Conservation (phyloP, 257 asterid species). For the Ehretia macrophylla region DNA sequence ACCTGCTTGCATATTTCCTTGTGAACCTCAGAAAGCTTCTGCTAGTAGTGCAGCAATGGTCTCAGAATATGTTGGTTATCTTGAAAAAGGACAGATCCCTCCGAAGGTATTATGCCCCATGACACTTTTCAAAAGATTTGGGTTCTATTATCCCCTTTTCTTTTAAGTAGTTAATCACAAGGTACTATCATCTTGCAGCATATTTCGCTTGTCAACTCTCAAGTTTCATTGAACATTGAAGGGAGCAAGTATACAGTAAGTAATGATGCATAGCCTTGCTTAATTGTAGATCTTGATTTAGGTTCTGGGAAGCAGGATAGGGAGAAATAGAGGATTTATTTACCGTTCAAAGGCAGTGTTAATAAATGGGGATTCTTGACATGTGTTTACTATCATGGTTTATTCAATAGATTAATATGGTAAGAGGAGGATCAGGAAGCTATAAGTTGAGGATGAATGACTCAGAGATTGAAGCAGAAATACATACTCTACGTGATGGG, state of each 20-base stretch:
- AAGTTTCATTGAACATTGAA: conserved; percentile 92
- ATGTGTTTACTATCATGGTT: background rate
- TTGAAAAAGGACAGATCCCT: conserved; percentile 98
- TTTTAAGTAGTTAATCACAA: conserved; percentile 18
- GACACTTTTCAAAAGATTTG: background rate
- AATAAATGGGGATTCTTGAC: background rate
- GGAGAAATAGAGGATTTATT: background rate
- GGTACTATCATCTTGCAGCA: conserved; percentile 61
- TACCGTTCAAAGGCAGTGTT: background rate
- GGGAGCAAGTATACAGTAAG: conserved; percentile 99
- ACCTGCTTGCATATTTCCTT: conserved; percentile 19
- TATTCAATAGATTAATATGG: conserved; percentile 25
- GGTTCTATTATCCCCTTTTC: conserved; percentile 15
- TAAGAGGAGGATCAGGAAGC: conserved; percentile 93
- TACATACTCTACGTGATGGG: conserved; percentile 98
- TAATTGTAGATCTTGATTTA: background rate
- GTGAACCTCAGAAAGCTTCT: conserved; percentile 82
- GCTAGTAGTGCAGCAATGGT: conserved; percentile 95
- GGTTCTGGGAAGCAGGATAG: background rate
- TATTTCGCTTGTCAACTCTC: conserved; percentile 90
- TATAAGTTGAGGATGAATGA: conserved; percentile 76
- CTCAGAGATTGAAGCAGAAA: conserved; percentile 90
- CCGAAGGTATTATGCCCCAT: conserved; percentile 64
- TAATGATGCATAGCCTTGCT: conserved; percentile 2
- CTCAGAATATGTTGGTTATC: conserved; percentile 96